A percentile compares a stretch with the other conserved stretches of the same genome.
Evolutionary conservation across 2,329 filamentous ascomycete species (phyloP).

Genomic region (Ustulina deusta): DNA sequence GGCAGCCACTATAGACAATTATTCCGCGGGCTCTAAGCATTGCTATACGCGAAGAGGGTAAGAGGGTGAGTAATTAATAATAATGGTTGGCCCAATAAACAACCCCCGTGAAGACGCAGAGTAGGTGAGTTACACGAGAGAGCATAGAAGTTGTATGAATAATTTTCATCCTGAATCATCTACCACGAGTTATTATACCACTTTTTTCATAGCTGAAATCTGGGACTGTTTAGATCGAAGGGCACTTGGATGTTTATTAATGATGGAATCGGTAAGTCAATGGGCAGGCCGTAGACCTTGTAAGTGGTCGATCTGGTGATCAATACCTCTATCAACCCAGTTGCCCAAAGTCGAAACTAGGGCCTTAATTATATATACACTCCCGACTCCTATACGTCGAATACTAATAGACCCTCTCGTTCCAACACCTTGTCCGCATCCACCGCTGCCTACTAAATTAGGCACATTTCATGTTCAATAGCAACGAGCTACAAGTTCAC

Average conservation of each 20-base stretch:
- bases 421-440: background rate
- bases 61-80: background rate
- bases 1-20: constrained; percentile 10
- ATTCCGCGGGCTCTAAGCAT: no score
- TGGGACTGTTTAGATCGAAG: background rate
- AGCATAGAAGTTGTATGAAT: background rate
- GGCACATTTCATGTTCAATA: background rate
- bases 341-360: background rate
- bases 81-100: no score
- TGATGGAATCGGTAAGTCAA: background rate
- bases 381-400: background rate
- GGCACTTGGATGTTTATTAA: background rate
- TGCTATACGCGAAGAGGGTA: background rate
- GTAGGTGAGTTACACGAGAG: background rate
- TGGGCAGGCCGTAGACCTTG: background rate
- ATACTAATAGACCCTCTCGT: background rate
- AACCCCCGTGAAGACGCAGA: background rate
- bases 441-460: background rate
- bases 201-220: background rate
- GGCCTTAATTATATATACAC: background rate
- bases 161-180: background rate
- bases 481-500: background rate
- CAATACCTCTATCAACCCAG: background rate
- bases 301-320: background rate
- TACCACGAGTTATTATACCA: background rate